phyloP scores from a whole-genome alignment of 306 rosid species.

The Leucaena leucocephala region DNA sequence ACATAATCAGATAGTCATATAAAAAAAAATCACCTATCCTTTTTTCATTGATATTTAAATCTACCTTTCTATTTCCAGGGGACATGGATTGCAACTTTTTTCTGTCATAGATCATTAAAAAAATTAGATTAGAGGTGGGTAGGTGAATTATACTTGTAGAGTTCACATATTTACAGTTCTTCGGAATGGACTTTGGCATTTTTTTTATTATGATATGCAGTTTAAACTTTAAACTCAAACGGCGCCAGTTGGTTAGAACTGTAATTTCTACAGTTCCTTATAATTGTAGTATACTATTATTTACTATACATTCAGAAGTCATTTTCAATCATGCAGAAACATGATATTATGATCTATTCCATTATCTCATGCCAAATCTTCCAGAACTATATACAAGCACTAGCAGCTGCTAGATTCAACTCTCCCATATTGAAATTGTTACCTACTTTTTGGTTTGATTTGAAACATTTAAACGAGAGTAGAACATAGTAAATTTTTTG shows the following conservation, averaged over 20 bases:
- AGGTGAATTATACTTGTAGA: neutral
- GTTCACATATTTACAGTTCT: neutral
- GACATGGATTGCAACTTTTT: neutral
- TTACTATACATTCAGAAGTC: conserved; percentile 20
- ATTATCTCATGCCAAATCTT: neutral
- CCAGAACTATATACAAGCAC: conserved; percentile 23
- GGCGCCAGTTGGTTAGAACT: neutral
- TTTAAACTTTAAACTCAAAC: neutral
- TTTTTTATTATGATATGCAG: neutral
- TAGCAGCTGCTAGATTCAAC: conserved; percentile 21
- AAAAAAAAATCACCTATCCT: too few species aligned
- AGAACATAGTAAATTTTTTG: neutral
- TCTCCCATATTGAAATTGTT: conserved; percentile 19
- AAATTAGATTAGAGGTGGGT: neutral
- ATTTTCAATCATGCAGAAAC: conserved; percentile 29
- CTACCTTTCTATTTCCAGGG: neutral
- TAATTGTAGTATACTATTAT: neutral
- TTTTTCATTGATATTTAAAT: neutral
- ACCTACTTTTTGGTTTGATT: conserved; percentile 33
- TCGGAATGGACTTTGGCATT: neutral
- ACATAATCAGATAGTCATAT: too few species aligned
- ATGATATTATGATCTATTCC: conserved; percentile 14
- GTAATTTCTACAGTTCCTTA: neutral
- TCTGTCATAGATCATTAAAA: neutral
- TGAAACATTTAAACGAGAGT: conserved; percentile 26